Evolutionary conservation across 495 filamentous ascomycete genomes (phyloP), one percentile per base, ranked within the genome.

Genomic region (Podospora pseudoanserina): DNA sequence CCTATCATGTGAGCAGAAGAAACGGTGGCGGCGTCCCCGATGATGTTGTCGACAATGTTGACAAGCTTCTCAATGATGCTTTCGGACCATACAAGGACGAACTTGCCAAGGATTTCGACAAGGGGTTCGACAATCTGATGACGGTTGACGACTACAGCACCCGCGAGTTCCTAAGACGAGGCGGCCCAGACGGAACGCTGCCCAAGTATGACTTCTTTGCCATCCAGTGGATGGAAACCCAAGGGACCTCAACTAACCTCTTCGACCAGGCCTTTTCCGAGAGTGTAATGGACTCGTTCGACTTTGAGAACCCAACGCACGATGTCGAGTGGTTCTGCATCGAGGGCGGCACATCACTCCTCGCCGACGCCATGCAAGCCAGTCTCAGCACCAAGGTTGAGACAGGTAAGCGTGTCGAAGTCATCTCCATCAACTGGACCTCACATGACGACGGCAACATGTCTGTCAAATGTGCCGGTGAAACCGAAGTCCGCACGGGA

Each of bases 211-310:
- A 39, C 16, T 63, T 16, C 19, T 30, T 32, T 18, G 18, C 60
- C 6, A 63, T 63, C 28, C 26, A 63, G 60, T 63, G 60, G 60
- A 63, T 19, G 60, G 19, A 26, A 16, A 60, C 26, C 32, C 63
- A 26, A 55, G 9, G 34, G 26, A 39, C 26, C 23, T 65, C 44
- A 15, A 71, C 69, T 2, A 64, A 58, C 57, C 66, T 63, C 63
- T 71, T 57, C 62, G 79, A 82, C 65, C 72, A 78, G 64, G 74
- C 76, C n/a, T 70, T 75, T 9, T 68, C 63, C 19, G 79, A 82
- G 69, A 70, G 60, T 4, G 71, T 81, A 16, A 64, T 80, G 11
- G 78, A 81, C 28, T 68, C 63, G 13, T 63, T 81, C 57, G 77
- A 78, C 65, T 82, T 82, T 56, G 66, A 69, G 4, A 18, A 28